Evolutionary conservation across 139 green algal genomes (phyloP), one percentile per base, ranked within the genome.

Genomic region (Tetradesmus lagerheimii): DNA sequence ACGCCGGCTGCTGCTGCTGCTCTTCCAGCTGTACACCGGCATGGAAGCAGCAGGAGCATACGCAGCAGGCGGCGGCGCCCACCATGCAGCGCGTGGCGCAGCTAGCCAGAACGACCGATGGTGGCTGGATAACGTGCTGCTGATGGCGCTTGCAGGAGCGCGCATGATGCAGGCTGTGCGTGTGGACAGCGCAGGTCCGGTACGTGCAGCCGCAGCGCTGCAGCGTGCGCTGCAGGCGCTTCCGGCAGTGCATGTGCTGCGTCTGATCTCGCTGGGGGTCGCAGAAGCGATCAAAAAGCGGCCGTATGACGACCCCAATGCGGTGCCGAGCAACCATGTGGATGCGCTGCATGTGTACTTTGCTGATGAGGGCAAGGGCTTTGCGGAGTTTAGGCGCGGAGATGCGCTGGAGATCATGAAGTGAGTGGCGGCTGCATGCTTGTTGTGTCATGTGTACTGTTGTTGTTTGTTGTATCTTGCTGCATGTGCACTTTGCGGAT

Each of bases 11-110:
- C 43, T 89, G 43, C 85, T 83, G 85, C 85, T 83, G 45, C 31
- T 89, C 47, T 41, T 89, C 11, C 41, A 83, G 71, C 45, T 89
- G 29, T 89, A 78, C 71, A 89, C 53, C 43, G 62, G 45, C 20
- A 38, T 27, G 35, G 85, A 89, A 45, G 85, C 31, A 27, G 71
- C 45, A 45, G 85, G 74, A 2, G 45, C 80, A 4, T 89, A 89
- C n/a, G 74, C 25, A 35, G 43, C 43, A 66, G 80, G 35, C 12
- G 41, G 78, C 29, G n/a, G 67, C 9, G 67, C 11, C 16, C 67
- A 38, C 67, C 35, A 47, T n/a, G 37, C 76, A 31, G 76, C 76
- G 41, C 29, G 78, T 18, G 29, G 78, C 78, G 37, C 23, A 23
- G 9, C 78, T 1, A 62, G 39, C 78, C 27, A 84, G 27, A 35